Evolutionary conservation across 192 early-diverging fungal species (phyloP).

Genomic region (Linnemannia zychae): DNA sequence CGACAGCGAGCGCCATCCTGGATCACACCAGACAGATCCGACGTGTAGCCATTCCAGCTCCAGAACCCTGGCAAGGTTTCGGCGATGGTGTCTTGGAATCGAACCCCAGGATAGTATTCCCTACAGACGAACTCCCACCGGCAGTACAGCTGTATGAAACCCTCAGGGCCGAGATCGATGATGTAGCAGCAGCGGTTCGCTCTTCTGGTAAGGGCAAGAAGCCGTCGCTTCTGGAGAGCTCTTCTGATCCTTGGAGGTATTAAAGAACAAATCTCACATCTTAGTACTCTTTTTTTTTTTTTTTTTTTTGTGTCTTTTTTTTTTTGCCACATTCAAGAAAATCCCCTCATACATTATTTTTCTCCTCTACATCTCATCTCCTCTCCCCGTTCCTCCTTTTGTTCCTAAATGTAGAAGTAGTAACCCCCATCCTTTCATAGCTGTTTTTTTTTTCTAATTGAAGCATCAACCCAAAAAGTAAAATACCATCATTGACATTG

Average conservation of each 20-base stretch:
- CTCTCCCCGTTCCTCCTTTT: background rate
- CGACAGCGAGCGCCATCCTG: background rate
- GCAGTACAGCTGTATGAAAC: constrained; percentile 29
- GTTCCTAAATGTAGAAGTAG: background rate
- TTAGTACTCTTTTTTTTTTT: background rate
- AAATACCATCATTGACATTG: background rate
- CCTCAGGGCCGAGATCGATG: constrained; percentile 25
- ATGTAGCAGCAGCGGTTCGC: constrained; percentile 2
- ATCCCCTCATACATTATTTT: background rate
- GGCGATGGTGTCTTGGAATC: constrained; percentile 18
- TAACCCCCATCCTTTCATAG: background rate
- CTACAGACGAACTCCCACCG: constrained; percentile 20
- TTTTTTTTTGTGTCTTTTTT: no score
- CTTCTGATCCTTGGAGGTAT: background rate
- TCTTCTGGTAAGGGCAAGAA: constrained; percentile 5
- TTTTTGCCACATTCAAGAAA: background rate
- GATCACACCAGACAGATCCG: background rate
- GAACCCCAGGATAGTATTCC: background rate
- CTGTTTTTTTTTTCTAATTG: background rate
- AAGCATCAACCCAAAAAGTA: background rate
- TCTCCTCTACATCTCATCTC: background rate
- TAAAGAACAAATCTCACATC: background rate
- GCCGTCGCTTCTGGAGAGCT: background rate
- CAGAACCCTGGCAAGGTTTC: constrained; percentile 50
- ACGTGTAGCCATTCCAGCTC: background rate